Conservation (phyloP, 805 yeast species). For the Candida nemodendra region DNA sequence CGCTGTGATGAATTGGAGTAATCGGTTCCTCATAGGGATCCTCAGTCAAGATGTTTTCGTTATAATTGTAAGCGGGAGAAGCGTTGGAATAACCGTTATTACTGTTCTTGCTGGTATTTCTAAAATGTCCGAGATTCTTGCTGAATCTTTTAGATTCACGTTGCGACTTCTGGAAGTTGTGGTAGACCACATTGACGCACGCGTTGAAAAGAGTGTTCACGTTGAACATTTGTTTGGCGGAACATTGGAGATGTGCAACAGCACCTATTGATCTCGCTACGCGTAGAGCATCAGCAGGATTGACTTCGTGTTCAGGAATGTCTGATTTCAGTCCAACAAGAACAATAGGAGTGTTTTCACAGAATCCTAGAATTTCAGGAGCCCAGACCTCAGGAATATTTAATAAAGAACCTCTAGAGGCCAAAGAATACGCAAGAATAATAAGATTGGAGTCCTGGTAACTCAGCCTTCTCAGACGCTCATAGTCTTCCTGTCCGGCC, state of each 20-base stretch:
- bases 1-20: too few species aligned
- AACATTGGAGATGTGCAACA: conserved; percentile 71
- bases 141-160: conserved; percentile 19
- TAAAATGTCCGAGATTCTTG: conserved; percentile 20
- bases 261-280: conserved; percentile 55
- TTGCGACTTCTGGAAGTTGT: conserved; percentile 15
- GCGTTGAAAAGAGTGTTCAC: conserved; percentile 64
- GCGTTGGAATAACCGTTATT: conserved; percentile 7
- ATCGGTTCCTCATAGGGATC: too few species aligned
- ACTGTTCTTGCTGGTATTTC: conserved; percentile 20
- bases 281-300: conserved; percentile 24
- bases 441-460: conserved; percentile 81
- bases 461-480: conserved; percentile 79
- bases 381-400: conserved; percentile 82
- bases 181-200: conserved; percentile 37
- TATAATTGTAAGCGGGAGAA: too few species aligned
- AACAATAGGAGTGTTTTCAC: conserved; percentile 74
- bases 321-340: conserved; percentile 86
- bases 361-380: conserved; percentile 81
- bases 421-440: conserved; percentile 73
- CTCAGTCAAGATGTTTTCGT: too few species aligned
- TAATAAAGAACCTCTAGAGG: conserved; percentile 58
- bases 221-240: conserved; percentile 69
- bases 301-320: conserved; percentile 38
- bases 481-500: conserved; percentile 93